Evolutionary conservation across 352 stramenopile genomes (phyloP).

Genomic region (Pythium scleroteichum): DNA sequence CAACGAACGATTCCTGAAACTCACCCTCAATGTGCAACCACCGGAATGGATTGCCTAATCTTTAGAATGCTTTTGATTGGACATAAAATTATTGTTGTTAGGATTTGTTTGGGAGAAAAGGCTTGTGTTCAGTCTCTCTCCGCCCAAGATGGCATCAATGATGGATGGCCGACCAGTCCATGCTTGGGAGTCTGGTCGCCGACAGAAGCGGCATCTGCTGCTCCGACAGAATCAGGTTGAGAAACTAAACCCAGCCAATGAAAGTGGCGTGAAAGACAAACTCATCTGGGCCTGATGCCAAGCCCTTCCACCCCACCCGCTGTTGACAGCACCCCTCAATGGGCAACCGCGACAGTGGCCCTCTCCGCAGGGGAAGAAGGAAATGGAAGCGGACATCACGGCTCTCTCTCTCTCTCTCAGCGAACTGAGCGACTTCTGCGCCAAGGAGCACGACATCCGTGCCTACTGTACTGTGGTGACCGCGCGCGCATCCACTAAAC

Average conservation of each 20-base stretch:
- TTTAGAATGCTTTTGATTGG: neutral
- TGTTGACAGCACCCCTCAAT: conserved; percentile 3
- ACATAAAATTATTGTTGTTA: neutral
- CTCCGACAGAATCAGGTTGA: no score
- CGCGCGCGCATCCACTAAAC: neutral
- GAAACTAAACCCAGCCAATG: no score
- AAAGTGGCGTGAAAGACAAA: neutral
- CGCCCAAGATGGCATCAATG: no score
- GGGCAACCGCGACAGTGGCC: conserved; percentile 9
- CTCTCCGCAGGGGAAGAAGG: neutral
- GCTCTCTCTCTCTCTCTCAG: neutral
- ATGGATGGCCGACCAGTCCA: no score
- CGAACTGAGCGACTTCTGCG: neutral
- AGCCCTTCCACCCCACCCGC: conserved; percentile 7
- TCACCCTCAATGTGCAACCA: conserved; percentile 14
- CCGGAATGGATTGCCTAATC: conserved; percentile 10
- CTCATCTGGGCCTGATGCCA: neutral
- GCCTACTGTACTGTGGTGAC: neutral
- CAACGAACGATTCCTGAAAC: conserved; percentile 8
- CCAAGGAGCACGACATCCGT: neutral
- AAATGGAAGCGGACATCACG: neutral
- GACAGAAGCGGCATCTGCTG: no score
- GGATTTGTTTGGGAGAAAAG: conserved; percentile 1
- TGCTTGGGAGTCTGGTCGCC: no score
- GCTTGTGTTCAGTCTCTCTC: neutral